Conservation (phyloP, 2,329 filamentous ascomycete genomes). For the Phyllosticta capitalensis region DNA sequence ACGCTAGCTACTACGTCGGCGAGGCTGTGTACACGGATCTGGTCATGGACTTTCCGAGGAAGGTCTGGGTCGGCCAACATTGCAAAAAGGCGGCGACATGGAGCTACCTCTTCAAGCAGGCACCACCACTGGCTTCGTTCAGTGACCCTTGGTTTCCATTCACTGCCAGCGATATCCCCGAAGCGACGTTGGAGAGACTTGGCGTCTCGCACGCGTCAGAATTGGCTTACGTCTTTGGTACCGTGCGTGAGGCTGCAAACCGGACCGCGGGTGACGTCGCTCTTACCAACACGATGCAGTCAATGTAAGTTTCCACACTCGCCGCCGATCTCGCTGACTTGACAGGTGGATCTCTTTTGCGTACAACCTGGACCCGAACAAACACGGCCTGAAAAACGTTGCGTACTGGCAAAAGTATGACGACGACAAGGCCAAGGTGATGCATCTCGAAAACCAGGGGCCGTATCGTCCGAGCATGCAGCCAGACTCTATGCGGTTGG, state of each 20-base stretch:
- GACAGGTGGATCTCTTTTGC: constrained; percentile 7
- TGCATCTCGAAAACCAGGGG: constrained; percentile 2
- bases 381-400: background rate
- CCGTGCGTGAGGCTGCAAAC: background rate
- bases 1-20: constrained; percentile 5
- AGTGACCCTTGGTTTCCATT: background rate
- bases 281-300: background rate
- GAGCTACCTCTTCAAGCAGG: constrained; percentile 2
- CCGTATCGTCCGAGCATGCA: background rate
- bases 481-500: constrained; percentile 2
- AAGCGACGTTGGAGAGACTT: background rate
- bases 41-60: background rate
- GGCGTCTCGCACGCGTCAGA: constrained; percentile 4
- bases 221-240: constrained; percentile 1
- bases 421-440: background rate
- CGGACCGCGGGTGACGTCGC: background rate
- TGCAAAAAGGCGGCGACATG: background rate
- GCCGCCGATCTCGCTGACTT: background rate
- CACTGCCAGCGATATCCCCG: background rate
- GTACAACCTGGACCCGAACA: background rate
- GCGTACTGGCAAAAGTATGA: background rate
- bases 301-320: background rate
- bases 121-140: background rate
- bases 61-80: background rate
- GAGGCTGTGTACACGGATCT: constrained; percentile 2